Base-by-base conservation (phyloP, 495 filamentous ascomycete species). In the Penicillium canariense region DNA sequence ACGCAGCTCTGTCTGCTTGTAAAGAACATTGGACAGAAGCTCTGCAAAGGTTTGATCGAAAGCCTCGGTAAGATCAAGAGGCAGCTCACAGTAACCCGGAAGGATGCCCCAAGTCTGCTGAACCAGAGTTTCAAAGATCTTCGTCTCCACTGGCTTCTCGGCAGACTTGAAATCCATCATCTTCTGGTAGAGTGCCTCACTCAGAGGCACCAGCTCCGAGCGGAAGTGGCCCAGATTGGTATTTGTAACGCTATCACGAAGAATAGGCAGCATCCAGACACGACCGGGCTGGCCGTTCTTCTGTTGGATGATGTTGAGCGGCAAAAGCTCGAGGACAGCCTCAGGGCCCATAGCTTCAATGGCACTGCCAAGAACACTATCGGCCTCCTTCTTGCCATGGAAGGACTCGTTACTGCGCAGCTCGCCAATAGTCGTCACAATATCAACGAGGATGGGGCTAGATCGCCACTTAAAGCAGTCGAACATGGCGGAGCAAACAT, bases 71-170 rank as follows among this genome's bases (percentile, higher is more conserved):
- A 97, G 64, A 68, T 97, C 94, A 34, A 94, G 71, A 4, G 94
- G 92, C 45, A 95, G 73, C 66, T 96, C 88, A 66, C 94, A 97
- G 69, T 96, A 98, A 27, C 94, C 94, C 0, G 95, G 91, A n/a
- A 98, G 80, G 46, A 89, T 82, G 17, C 88, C 87, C 94, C 95
- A 98, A 18, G 94, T 92, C 65, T 98, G 94, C 48, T 95, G 88
- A 1, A 98, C 89, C 1, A 98, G 68, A 0, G 94, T 97, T 70
- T 98, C 94, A 70, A 92, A 97, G 54, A 98, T 95, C 77, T 98
- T 98, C 62, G 89, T 83, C 66, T 97, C 90, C 76, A 96, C 88
- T 0, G 89, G 89, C 75, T 95, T 96, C 66, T 90, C 87, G 7
- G 82, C 82, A 3, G 81, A 76, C 10, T 84, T 87, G 61, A 90